Base-by-base conservation (phyloP, 495 filamentous ascomycete genomes). In the Tuber magnatum region DNA sequence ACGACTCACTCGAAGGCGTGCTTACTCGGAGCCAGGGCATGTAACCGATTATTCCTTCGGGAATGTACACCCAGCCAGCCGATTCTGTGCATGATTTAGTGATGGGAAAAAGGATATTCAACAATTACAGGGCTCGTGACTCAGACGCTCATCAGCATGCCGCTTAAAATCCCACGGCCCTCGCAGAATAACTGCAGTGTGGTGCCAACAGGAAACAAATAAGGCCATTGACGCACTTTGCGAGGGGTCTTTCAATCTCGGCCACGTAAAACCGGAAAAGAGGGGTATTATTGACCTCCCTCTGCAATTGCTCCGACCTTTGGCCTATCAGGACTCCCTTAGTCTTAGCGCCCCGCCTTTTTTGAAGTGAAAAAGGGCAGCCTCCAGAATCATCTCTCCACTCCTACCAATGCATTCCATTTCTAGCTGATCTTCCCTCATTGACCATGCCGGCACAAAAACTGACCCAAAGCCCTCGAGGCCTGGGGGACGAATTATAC, bases 61-160 rank as follows among this genome's bases (percentile, higher is more conserved):
- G 56, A 65, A 65, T 65, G 56, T 65, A 65, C 56, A 65, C 32
- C 56, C 56, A 65, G 56, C 4, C 56, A 65, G 56, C 56, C 56
- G 56, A 65, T 65, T 35, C 28, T 65, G 12, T 35, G 56, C 56
- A 65, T 65, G 28, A 65, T 35, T 28, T 35, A 14, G 32, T 35
- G 14, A 35, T 65, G 14, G 14, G 32, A 35, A 61, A 65, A 65
- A 65, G 28, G 28, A 65, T 35, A 18, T 35, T 32, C 32, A 65
- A 35, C 56, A 35, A 32, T 18, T 28, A 65, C 56, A 20, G 56
- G 35, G 3, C 56, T 4, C 16, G 28, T 35, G 56, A 65, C 28
- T 65, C 28, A 65, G 16, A 35, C 2, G 5, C 2, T 35, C 56
- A 65, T 65, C 32, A 65, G 56, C 56, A 65, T 8, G 56, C 51